Percentiles rank a stretch among this genome's conserved stretches.
Conservation (phyloP, 257 asterid species). For the Nyctanthes arbortristis region DNA sequence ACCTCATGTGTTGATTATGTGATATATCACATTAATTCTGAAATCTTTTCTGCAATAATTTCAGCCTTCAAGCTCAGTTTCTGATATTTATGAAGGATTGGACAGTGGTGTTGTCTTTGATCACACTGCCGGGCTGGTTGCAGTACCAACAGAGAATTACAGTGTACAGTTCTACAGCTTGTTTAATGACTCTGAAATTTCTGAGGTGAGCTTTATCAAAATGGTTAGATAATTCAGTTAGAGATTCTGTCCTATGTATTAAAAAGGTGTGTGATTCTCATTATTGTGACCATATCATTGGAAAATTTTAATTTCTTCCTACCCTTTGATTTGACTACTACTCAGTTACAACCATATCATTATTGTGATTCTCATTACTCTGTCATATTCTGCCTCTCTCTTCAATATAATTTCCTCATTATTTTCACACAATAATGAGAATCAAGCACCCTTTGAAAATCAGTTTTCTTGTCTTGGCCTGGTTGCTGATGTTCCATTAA, state of each 20-base stretch:
- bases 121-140: conserved; percentile 60
- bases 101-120: conserved; percentile 54
- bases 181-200: conserved; percentile 82
- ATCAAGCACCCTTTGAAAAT: no score
- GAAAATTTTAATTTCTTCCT: no score
- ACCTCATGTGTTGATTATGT: neutral
- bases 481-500: no score
- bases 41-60: conserved; percentile 19
- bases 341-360: no score
- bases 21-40: conserved; percentile 16
- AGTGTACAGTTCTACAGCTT: conserved; percentile 79
- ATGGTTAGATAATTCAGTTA: conserved; percentile 14
- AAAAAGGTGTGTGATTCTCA: no score
- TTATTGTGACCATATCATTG: no score
- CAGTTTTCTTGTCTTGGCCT: no score
- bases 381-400: no score
- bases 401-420: no score
- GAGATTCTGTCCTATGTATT: conserved; percentile 12
- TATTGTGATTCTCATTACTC: no score
- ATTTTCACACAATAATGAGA: no score
- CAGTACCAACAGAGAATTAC: conserved; percentile 82
- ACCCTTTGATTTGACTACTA: no score
- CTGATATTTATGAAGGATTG: conserved; percentile 46
- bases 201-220: conserved; percentile 61
- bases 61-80: conserved; percentile 69